Conservation (phyloP, 163 green algal genomes). For the Coccomyxa subellipsoidea region DNA sequence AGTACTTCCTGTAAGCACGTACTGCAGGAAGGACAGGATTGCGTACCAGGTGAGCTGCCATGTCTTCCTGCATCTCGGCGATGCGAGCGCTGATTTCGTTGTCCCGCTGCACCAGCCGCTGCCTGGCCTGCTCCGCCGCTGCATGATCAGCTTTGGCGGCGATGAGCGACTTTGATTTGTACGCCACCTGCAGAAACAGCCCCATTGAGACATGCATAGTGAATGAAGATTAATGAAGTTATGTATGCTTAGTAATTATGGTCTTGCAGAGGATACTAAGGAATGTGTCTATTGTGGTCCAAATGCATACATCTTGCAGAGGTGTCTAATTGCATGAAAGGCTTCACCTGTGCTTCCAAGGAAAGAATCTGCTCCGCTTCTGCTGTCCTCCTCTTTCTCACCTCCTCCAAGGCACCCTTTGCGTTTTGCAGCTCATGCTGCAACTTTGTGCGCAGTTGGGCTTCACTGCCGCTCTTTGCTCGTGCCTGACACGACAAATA, state of each 20-base stretch:
- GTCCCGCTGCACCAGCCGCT: neutral
- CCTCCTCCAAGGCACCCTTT: neutral
- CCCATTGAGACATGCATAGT: neutral
- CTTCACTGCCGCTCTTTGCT: neutral
- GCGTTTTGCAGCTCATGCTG: neutral
- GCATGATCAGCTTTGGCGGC: neutral
- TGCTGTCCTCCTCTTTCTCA: neutral
- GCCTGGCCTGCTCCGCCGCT: neutral
- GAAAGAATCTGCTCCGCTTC: neutral
- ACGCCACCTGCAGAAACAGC: neutral
- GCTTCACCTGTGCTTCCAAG: neutral
- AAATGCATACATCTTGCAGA: neutral
- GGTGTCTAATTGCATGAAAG: neutral
- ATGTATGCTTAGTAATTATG: too few relatives aligned
- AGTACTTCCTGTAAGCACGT: too few relatives aligned
- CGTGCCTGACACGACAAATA: neutral
- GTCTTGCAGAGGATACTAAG: too few relatives aligned
- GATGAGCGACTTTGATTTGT: neutral
- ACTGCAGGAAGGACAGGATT: neutral
- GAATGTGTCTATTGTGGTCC: too few relatives aligned
- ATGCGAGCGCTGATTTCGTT: neutral
- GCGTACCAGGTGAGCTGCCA: slow-evolving; percentile 9
- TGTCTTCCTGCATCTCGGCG: neutral
- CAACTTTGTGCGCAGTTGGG: neutral
- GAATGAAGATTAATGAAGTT: too few relatives aligned